Conservation (phyloP, 2,329 filamentous ascomycete genomes). For the Xylariomycetidae sp. region DNA sequence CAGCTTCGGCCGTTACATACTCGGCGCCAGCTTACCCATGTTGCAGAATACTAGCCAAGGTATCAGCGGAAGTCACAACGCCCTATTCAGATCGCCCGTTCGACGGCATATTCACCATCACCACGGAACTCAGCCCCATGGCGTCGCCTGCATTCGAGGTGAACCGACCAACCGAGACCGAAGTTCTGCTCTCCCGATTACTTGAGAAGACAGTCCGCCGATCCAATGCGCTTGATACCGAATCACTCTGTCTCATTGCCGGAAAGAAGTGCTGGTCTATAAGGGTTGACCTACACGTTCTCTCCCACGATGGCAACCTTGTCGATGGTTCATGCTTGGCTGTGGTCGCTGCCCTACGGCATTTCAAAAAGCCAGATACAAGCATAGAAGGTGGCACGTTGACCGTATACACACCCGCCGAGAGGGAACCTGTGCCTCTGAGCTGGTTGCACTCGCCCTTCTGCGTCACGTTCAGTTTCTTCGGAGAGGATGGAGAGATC, state of each 20-base stretch:
- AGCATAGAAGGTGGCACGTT: constrained; percentile 78
- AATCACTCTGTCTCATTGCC: constrained; percentile 89
- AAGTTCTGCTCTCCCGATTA: constrained; percentile 78
- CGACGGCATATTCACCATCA: constrained; percentile 90
- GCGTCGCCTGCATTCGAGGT: constrained; percentile 85
- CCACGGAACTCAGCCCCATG: constrained; percentile 87
- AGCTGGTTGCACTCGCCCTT: constrained; percentile 90
- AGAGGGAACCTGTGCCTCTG: constrained; percentile 84
- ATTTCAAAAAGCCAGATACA: constrained; percentile 88
- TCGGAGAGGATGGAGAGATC: constrained; percentile 63
- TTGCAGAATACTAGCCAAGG: constrained; percentile 69
- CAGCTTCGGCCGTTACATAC: too few species aligned
- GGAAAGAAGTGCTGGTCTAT: constrained; percentile 88
- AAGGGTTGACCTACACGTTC: constrained; percentile 83
- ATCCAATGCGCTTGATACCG: constrained; percentile 87
- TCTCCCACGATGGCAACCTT: constrained; percentile 86
- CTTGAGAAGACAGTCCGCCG: constrained; percentile 93
- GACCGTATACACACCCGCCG: constrained; percentile 75
- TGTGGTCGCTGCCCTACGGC: constrained; percentile 79
- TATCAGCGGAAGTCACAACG: constrained; percentile 81
- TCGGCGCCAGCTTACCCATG: constrained; percentile 1
- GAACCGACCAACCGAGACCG: constrained; percentile 74
- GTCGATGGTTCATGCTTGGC: constrained; percentile 82
- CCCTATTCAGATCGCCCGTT: constrained; percentile 86
- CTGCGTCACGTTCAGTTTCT: constrained; percentile 86